Conservation (phyloP, 2,329 filamentous ascomycete genomes). For the Thelonectria olida region DNA sequence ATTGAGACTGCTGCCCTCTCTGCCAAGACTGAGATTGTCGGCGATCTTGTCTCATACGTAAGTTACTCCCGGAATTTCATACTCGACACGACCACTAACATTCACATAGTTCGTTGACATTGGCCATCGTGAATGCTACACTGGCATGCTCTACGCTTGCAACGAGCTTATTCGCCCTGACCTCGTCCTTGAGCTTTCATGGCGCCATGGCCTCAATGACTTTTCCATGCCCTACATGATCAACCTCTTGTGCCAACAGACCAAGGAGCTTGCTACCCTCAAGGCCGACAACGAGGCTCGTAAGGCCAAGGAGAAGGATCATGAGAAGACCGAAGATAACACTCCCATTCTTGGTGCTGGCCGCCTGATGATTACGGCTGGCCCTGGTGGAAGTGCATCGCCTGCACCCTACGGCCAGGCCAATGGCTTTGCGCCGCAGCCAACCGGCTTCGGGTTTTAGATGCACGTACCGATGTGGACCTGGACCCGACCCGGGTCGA, state of each 20-base stretch:
- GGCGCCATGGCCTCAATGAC: slow-evolving; percentile 92
- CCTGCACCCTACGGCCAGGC: slow-evolving; percentile 77
- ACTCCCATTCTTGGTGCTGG: slow-evolving; percentile 90
- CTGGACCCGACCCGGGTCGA: slow-evolving; percentile 36
- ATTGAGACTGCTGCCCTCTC: slow-evolving; percentile 97
- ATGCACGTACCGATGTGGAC: slow-evolving; percentile 43
- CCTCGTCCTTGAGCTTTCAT: slow-evolving; percentile 93
- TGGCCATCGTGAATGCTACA: slow-evolving; percentile 98
- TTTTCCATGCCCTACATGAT: slow-evolving; percentile 99
- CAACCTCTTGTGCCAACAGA: slow-evolving; percentile 94
- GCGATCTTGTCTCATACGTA: slow-evolving; percentile 96
- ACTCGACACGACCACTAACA: slow-evolving; percentile 43
- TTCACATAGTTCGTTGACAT: slow-evolving; percentile 90
- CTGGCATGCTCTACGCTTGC: slow-evolving; percentile 99
- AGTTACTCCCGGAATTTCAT: slow-evolving; percentile 58
- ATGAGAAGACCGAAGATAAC: slow-evolving; percentile 89
- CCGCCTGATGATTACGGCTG: slow-evolving; percentile 95
- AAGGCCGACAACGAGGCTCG: slow-evolving; percentile 97
- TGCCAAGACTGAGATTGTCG: slow-evolving; percentile 88
- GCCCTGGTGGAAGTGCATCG: slow-evolving; percentile 69
- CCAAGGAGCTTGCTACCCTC: slow-evolving; percentile 81
- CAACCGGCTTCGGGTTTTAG: slow-evolving; percentile 79
- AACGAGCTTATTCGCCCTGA: slow-evolving; percentile 96
- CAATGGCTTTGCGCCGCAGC: slow-evolving; percentile 90
- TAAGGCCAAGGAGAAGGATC: slow-evolving; percentile 76